These are phyloP conservation scores for Solanum pimpinellifolium DNA, from an alignment of 257 asterid genomes.

Conservation along the genomic window DNA sequence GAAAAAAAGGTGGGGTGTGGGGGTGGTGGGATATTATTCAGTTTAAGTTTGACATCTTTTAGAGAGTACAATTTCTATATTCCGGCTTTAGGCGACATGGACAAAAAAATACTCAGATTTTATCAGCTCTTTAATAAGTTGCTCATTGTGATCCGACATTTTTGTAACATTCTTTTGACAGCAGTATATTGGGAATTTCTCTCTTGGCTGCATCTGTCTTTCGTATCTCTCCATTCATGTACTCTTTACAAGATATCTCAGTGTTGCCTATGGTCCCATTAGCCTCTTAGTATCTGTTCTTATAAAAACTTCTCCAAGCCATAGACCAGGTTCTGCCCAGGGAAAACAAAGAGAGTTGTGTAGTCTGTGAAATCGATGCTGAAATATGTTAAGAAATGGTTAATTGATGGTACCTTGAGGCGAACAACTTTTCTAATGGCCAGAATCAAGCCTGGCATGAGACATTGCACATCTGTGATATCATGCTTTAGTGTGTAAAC, in stretches of 20 bases:
- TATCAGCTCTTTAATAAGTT: background rate
- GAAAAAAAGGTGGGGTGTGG: background rate
- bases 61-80: background rate
- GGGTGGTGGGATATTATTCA: background rate
- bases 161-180: background rate
- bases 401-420: conserved; percentile 38
- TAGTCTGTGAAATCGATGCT: background rate
- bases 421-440: conserved; percentile 88
- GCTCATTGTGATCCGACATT: background rate
- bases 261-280: background rate
- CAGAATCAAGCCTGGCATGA: conserved; percentile 75
- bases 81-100: background rate
- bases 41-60: background rate
- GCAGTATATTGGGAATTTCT: background rate
- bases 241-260: background rate
- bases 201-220: background rate
- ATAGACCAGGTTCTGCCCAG: conserved; percentile 42
- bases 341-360: background rate
- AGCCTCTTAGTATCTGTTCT: background rate
- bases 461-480: conserved; percentile 52
- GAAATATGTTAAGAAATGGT: background rate
- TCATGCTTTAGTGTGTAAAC: conserved; percentile 79
- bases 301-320: conserved; percentile 47
- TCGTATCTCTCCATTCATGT: background rate
- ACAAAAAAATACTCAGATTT: background rate